A percentile compares a stretch with the other conserved stretches of the same genome.
These are phyloP conservation scores for Globisporangium lucens DNA, from an alignment of 352 stramenopile species.

Conservation along the genomic window DNA sequence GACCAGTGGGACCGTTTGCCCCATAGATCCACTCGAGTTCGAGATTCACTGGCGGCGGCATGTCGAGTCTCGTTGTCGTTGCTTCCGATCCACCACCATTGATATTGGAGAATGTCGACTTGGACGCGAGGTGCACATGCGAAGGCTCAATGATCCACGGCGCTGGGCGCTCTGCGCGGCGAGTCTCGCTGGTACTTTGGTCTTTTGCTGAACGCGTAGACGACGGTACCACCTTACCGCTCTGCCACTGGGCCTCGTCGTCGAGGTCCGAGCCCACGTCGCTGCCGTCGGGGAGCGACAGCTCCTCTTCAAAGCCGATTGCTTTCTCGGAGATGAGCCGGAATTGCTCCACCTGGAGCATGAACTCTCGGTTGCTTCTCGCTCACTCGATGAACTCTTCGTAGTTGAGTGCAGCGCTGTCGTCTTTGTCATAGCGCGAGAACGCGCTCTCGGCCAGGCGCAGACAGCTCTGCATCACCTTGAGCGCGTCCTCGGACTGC, in stretches of 20 bases:
- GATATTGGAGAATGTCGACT: slow-evolving; percentile 1
- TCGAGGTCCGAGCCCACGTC: slow-evolving; percentile 79
- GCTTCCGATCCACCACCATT: neutral
- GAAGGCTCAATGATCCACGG: slow-evolving; percentile 58
- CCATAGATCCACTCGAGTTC: slow-evolving; percentile 79
- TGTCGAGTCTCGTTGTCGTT: slow-evolving; percentile 15
- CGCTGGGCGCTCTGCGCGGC: slow-evolving; percentile 19
- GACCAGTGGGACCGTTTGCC: slow-evolving; percentile 36
- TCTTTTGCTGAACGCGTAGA: neutral
- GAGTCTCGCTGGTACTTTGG: neutral
- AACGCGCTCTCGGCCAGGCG: slow-evolving; percentile 57
- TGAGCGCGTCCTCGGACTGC: slow-evolving; percentile 15
- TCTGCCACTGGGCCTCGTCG: slow-evolving; percentile 27
- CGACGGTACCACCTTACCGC: neutral
- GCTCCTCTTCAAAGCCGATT: slow-evolving; percentile 54
- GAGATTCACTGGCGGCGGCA: slow-evolving; percentile 60
- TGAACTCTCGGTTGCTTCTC: slow-evolving; percentile 81
- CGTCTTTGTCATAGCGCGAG: slow-evolving; percentile 42
- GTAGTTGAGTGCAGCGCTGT: slow-evolving; percentile 45
- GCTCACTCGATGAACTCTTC: slow-evolving; percentile 84
- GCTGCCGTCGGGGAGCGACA: slow-evolving; percentile 62
- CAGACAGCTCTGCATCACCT: slow-evolving; percentile 46
- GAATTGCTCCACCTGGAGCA: slow-evolving; percentile 82
- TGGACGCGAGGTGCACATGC: slow-evolving; percentile 1
- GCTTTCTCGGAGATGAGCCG: slow-evolving; percentile 67